Evolutionary conservation across 2,329 filamentous ascomycete species (phyloP).

Genomic region (Ceratocystis albifundus): DNA sequence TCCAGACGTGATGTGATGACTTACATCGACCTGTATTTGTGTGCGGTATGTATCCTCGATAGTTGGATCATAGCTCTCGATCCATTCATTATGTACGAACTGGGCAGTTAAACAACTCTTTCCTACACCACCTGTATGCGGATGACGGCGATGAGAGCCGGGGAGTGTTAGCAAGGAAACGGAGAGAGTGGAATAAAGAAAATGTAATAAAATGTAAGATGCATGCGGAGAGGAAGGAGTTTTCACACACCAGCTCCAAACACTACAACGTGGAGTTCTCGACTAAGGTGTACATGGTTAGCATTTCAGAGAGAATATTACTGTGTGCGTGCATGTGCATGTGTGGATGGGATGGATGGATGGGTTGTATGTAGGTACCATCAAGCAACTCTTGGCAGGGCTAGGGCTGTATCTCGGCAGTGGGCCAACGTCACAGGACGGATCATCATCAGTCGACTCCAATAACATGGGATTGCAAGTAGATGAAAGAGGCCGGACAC

Average conservation of each 20-base stretch:
- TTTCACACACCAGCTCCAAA: conserved; percentile 57
- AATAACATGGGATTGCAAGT: too few species aligned
- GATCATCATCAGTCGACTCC: not conserved
- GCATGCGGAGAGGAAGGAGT: not conserved
- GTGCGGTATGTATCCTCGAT: conserved; percentile 70
- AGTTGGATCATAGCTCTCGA: conserved; percentile 73
- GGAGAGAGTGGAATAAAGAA: not conserved
- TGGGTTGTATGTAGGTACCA: not conserved
- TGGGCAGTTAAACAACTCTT: conserved; percentile 93
- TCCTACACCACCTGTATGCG: conserved; percentile 61
- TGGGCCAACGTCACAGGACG: not conserved
- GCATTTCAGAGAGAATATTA: not conserved
- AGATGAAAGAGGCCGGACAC: not conserved
- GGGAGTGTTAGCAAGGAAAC: not conserved
- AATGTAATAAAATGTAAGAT: not conserved
- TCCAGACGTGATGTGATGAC: conserved; percentile 30
- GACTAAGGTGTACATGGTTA: conserved; percentile 35
- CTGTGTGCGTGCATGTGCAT: conserved; percentile 1
- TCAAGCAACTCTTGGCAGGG: not conserved
- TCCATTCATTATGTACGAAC: conserved; percentile 90
- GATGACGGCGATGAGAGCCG: conserved; percentile 12
- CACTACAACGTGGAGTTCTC: conserved; percentile 74
- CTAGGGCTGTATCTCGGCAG: not conserved
- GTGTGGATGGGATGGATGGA: not conserved
- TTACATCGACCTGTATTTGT: conserved; percentile 70